Evolutionary conservation across 2,329 filamentous ascomycete genomes (phyloP).

Genomic region (Paraphaeosphaeria sporulosa): DNA sequence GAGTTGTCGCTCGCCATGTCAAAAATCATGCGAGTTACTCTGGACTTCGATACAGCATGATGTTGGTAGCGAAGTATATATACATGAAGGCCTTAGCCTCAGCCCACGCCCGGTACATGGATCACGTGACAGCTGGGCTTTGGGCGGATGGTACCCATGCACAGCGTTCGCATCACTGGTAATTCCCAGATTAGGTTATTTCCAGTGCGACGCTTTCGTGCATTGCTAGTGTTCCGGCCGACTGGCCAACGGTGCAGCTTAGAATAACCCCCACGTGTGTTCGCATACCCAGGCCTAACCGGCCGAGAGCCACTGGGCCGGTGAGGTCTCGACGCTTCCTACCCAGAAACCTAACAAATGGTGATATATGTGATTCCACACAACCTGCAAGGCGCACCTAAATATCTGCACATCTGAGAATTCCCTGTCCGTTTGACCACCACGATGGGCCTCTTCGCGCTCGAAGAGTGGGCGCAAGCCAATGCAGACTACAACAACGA

Average conservation of each 20-base stretch:
- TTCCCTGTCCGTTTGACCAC: not conserved
- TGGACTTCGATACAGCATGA: not conserved
- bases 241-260: not conserved
- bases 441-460: slow-evolving; percentile 1
- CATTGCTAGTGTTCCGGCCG: slow-evolving; percentile 3
- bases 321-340: not conserved
- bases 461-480: slow-evolving; percentile 1
- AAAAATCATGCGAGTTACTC: not conserved
- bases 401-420: not conserved
- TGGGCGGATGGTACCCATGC: not conserved
- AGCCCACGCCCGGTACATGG: not conserved
- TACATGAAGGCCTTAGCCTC: not conserved
- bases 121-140: not conserved
- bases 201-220: not conserved
- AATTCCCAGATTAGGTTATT: not conserved
- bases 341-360: not conserved
- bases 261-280: slow-evolving; percentile 1
- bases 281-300: not conserved
- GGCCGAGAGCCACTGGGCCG: not conserved
- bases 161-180: not conserved
- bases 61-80: not conserved
- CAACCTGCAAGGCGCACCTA: not conserved
- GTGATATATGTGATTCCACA: not conserved
- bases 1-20: not conserved
- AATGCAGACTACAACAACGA: not conserved